Percentiles rank a stretch among this genome's conserved stretches.
phyloP scores from a whole-genome alignment of 2,329 filamentous ascomycete genomes.

The Fusarium annulatum region DNA sequence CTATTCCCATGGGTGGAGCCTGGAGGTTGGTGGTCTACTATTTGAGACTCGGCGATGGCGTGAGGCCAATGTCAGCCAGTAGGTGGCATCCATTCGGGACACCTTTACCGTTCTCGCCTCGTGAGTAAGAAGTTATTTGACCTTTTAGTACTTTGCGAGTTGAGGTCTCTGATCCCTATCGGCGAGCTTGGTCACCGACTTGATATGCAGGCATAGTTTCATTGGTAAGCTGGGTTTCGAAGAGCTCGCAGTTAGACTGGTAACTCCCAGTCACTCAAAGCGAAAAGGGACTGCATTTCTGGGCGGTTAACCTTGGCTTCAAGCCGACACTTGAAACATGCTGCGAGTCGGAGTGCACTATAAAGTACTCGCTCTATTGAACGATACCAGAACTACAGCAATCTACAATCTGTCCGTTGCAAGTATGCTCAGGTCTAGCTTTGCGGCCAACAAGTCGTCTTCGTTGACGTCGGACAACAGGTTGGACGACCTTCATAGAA shows the following conservation, averaged over 20 bases:
- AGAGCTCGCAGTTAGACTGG: not conserved
- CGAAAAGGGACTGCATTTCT: not conserved
- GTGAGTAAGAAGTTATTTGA: fast-evolving
- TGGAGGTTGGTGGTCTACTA: fast-evolving
- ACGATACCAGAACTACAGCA: no score
- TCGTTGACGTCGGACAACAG: no score
- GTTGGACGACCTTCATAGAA: no score
- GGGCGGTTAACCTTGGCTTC: no score
- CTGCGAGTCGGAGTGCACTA: no score
- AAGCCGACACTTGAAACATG: no score
- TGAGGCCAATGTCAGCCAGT: not conserved
- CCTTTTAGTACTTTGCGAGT: fast-evolving
- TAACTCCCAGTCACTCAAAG: fast-evolving
- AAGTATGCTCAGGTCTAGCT: no score
- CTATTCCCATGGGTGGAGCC: not conserved
- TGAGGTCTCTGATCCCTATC: not conserved
- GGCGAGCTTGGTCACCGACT: fast-evolving
- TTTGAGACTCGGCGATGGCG: fast-evolving
- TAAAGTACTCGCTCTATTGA: no score
- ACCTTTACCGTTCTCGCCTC: fast-evolving
- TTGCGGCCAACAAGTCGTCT: no score
- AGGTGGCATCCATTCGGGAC: not conserved
- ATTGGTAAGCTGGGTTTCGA: fast-evolving
- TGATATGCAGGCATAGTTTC: fast-evolving
- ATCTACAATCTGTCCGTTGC: no score